Conservation (phyloP, 768 basidiomycete species). For the Lactarius indigo region DNA sequence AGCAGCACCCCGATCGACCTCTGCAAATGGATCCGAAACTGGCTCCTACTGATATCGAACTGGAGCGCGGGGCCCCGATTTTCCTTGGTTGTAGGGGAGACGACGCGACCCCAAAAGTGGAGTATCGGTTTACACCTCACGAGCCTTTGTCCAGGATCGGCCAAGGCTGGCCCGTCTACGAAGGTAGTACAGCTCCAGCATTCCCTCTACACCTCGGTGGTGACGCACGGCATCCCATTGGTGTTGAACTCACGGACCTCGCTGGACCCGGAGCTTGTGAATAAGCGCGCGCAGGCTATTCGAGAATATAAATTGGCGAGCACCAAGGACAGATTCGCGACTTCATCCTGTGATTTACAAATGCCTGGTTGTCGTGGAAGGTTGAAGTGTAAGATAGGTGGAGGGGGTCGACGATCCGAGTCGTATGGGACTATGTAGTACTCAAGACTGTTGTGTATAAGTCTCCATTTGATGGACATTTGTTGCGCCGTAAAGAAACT, state of each 20-base stretch:
- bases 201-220: constrained; percentile 1
- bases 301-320: not conserved
- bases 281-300: not conserved
- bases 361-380: not conserved
- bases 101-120: not conserved
- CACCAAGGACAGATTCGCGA: not conserved
- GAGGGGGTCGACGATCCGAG: not conserved
- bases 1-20: not conserved
- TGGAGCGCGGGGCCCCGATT: not conserved
- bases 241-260: not conserved
- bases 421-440: not conserved
- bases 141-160: not conserved
- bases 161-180: not conserved
- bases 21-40: not conserved
- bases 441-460: not conserved
- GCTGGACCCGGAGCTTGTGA: not conserved
- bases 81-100: not conserved
- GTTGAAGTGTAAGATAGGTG: not conserved
- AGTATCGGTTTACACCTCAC: not conserved
- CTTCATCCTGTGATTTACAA: not conserved
- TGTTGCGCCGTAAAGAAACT: not conserved
- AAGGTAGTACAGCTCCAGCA: not conserved
- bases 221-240: not conserved
- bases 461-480: not conserved
- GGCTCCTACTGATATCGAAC: not conserved